phyloP scores from a whole-genome alignment of 768 basidiomycete genomes.

The Panaeolus papilionaceus region DNA sequence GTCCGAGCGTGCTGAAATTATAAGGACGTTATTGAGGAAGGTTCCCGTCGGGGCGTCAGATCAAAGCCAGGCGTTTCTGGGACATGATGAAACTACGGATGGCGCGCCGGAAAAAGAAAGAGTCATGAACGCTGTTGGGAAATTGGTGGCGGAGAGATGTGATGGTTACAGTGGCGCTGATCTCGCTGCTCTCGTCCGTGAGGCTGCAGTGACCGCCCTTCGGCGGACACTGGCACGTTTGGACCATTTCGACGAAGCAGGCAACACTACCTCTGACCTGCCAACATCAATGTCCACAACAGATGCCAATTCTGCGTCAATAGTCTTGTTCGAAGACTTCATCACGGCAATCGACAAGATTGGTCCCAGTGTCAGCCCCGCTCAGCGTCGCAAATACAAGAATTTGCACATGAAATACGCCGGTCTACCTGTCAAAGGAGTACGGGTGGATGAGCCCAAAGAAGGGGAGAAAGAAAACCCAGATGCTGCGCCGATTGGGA shows the following conservation, averaged over 20 bases:
- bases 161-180: slow-evolving; percentile 95
- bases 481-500: neutral
- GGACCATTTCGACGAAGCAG: slow-evolving; percentile 58
- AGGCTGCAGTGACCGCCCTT: slow-evolving; percentile 89
- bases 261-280: slow-evolving; percentile 40
- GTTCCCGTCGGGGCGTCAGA: slow-evolving; percentile 62
- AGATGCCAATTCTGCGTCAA: neutral
- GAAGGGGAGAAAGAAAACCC: slow-evolving; percentile 29
- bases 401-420: slow-evolving; percentile 82
- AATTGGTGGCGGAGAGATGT: slow-evolving; percentile 64
- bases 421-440: slow-evolving; percentile 67
- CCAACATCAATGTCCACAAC: neutral
- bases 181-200: slow-evolving; percentile 84
- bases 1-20: slow-evolving; percentile 81
- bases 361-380: slow-evolving; percentile 81
- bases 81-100: neutral
- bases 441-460: slow-evolving; percentile 50
- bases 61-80: slow-evolving; percentile 7
- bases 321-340: slow-evolving; percentile 74
- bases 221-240: slow-evolving; percentile 70
- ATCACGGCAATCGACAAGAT: slow-evolving; percentile 77
- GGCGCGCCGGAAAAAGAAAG: slow-evolving; percentile 24
- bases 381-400: slow-evolving; percentile 86
- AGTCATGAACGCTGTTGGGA: slow-evolving; percentile 36
- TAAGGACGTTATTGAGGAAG: slow-evolving; percentile 73